These are phyloP conservation scores for Solanum hybrid DNA, from an alignment of 305 asterid genomes.

Conservation along the genomic window DNA sequence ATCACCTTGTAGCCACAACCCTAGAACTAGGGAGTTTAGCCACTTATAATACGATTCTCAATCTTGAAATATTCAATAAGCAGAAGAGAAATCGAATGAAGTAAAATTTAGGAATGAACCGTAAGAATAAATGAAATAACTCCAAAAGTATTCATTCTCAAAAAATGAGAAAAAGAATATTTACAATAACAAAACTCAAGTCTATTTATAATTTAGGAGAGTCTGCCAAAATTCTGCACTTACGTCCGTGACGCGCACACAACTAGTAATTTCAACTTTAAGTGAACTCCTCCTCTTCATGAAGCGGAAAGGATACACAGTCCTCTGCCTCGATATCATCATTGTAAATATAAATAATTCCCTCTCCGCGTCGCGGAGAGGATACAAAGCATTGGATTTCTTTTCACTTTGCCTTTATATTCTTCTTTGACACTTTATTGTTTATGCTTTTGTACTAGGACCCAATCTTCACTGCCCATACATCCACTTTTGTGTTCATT, in stretches of 20 bases:
- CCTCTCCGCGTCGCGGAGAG: not conserved
- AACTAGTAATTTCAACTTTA: not conserved
- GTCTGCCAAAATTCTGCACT: not conserved
- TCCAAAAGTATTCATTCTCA: not conserved
- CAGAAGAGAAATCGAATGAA: not conserved
- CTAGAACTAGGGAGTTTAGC: not conserved
- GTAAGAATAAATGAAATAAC: not conserved
- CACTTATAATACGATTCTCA: no score
- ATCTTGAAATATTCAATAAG: not conserved
- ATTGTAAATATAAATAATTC: not conserved
- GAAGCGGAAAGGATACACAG: not conserved
- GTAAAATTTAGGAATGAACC: not conserved
- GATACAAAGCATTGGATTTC: no score
- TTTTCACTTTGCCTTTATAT: no score
- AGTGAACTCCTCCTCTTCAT: not conserved
- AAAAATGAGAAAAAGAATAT: not conserved
- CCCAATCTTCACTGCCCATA: not conserved
- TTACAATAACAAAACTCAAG: no score
- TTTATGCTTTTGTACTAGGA: not conserved
- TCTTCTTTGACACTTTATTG: not conserved
- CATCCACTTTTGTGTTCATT: not conserved
- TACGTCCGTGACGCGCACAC: not conserved
- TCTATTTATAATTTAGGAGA: not conserved
- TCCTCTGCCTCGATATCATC: not conserved
- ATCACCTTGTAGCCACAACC: not conserved